Evolutionary conservation across 345 rosid genomes (phyloP).

Genomic region (Acer negundo): DNA sequence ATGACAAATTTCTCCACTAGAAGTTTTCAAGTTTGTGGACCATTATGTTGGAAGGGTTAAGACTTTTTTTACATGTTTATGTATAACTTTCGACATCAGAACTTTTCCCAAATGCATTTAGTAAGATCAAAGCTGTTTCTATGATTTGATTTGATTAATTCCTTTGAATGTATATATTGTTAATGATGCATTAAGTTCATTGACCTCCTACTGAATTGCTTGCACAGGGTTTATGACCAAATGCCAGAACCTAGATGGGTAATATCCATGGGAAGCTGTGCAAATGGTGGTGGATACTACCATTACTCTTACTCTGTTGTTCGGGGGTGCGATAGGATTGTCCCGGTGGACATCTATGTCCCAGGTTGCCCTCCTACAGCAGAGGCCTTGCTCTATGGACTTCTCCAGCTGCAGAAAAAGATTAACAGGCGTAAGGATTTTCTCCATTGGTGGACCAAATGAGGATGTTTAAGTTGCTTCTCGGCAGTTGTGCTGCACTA

Average conservation of each 20-base stretch:
- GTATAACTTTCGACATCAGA: background rate
- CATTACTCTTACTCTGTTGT: slow-evolving; percentile 98
- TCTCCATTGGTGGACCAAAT: slow-evolving; percentile 93
- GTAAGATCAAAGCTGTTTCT: background rate
- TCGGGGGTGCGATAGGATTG: slow-evolving; percentile 96
- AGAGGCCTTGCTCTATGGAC: slow-evolving; percentile 89
- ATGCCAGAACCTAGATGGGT: slow-evolving; percentile 99
- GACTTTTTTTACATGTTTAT: background rate
- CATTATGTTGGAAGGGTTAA: background rate
- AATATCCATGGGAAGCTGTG: slow-evolving; percentile 98
- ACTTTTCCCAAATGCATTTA: background rate
- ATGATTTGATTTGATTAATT: background rate
- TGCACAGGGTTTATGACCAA: slow-evolving; percentile 93
- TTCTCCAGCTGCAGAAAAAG: slow-evolving; percentile 97
- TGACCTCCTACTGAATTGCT: slow-evolving; percentile 20
- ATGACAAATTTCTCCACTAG: background rate
- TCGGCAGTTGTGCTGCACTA: slow-evolving; percentile 11
- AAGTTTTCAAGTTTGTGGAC: background rate
- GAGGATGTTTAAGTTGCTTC: slow-evolving; percentile 28
- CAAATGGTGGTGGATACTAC: slow-evolving; percentile 97
- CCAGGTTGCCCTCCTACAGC: slow-evolving; percentile 99
- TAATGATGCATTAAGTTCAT: background rate
- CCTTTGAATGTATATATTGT: background rate
- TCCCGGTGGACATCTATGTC: slow-evolving; percentile 93
- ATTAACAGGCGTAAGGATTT: slow-evolving; percentile 97